Evolutionary conservation across 441 rosid species (phyloP), one percentile per base, ranked within the genome.

Genomic region (Dalechampia spathulata): DNA sequence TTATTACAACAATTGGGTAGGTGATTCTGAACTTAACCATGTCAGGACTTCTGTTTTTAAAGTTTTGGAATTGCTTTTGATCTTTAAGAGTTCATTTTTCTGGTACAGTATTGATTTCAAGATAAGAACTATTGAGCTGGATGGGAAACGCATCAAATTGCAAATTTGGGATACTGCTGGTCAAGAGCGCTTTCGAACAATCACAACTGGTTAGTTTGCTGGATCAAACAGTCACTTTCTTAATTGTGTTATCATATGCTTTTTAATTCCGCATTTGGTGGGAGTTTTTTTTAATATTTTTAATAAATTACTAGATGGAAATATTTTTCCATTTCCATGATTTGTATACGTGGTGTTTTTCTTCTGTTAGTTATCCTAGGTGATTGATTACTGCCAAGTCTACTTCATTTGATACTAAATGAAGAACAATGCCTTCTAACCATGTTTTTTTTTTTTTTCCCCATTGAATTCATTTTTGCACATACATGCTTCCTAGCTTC

Each of bases 81-180:
- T 11, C 11, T 55, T 41, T 10, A 39, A 52, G 6, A 6, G 23
- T 50, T 36, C 20, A 52, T 7, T 47, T 38, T 27, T 16, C 12
- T 26, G n/a, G 7, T 36, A 51, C 80, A 87, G 92, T 6, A 87
- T 90, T 64, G 95, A 87, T 63, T 90, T 90, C 65, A 90, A 87
- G 95, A 87, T 87, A 69, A 66, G 96, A 71, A 90, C 98, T 28
- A 76, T 90, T 55, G 96, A 90, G 78, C 88, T 87, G 45, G 93
- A 90, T 85, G 96, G 92, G 30, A 90, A 83, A 72, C 72, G 90
- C 45, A 85, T 90, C 72, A 87, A 90, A 75, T 71, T 90, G 67
- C 98, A 90, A 70, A 90, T 90, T 27, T 90, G 98, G 98, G 98
- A 87, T 58, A 91, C 96, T 45, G 96, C 98, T 32, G 98, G 98